Evolutionary conservation across 78 protist genomes (phyloP).

Genomic region (Dictyostelium intermedium): DNA sequence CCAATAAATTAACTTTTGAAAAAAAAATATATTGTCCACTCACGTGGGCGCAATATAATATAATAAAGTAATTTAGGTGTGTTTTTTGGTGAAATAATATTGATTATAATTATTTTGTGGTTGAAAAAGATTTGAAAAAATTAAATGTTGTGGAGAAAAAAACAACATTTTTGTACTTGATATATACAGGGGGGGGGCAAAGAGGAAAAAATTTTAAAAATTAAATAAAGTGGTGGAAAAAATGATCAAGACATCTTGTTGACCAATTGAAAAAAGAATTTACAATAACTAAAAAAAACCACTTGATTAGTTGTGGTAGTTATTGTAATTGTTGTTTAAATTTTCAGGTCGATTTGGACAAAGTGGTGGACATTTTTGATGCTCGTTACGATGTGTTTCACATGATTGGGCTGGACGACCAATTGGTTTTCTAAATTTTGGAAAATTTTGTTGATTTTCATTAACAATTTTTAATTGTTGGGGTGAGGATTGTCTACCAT

Average conservation of each 20-base stretch:
- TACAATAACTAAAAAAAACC: background rate
- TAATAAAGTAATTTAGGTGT: background rate
- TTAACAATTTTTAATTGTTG: background rate
- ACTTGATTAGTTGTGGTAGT: background rate
- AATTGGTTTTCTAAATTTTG: conserved; percentile 59
- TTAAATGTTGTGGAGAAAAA: background rate
- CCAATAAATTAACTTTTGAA: background rate
- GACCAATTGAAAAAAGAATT: background rate
- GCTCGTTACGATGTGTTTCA: conserved; percentile 45
- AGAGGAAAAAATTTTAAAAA: background rate
- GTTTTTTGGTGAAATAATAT: background rate
- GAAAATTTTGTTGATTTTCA: conserved; percentile 6
- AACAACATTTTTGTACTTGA: background rate
- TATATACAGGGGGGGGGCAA: background rate
- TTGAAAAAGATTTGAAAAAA: background rate
- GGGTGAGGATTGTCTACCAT: background rate
- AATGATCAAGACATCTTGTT: background rate
- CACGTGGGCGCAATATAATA: background rate
- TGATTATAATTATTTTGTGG: background rate
- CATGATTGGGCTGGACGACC: conserved; percentile 74
- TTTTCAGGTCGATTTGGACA: conserved; percentile 38
- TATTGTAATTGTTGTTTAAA: background rate
- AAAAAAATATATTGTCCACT: background rate
- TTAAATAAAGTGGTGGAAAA: background rate
- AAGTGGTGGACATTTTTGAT: conserved; percentile 56